These are phyloP conservation scores for Cercophora scortea DNA, from an alignment of 495 filamentous ascomycete genomes.

Conservation along the genomic window DNA sequence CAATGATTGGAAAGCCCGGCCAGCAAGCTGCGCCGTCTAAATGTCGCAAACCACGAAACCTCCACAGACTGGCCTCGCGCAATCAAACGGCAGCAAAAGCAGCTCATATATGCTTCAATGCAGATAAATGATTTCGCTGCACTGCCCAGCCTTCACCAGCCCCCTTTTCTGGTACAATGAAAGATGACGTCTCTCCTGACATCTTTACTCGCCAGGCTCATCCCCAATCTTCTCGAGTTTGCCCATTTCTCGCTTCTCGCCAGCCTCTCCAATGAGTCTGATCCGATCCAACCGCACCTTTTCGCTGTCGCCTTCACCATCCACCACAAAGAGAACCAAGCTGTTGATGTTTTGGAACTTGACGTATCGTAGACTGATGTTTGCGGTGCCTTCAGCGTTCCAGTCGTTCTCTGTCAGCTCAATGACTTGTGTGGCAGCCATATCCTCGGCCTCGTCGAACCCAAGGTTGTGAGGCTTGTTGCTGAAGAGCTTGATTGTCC, in stretches of 20 bases:
- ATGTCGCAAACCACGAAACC: background rate
- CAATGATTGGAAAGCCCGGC: slow-evolving; percentile 15
- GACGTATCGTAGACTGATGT: slow-evolving; percentile 78
- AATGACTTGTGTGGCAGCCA: slow-evolving; percentile 67
- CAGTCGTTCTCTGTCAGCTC: slow-evolving; percentile 68
- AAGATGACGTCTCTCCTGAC: background rate
- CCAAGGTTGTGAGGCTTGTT: slow-evolving; percentile 84
- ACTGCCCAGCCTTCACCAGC: slow-evolving; percentile 2
- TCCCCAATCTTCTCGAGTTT: slow-evolving; percentile 95
- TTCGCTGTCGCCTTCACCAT: slow-evolving; percentile 65
- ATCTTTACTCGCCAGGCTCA: slow-evolving; percentile 52
- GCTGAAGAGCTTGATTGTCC: slow-evolving; percentile 71
- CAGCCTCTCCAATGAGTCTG: slow-evolving; percentile 81
- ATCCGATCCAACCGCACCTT: slow-evolving; percentile 82
- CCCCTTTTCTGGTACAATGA: background rate
- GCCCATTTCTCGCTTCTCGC: slow-evolving; percentile 85
- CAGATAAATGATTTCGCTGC: slow-evolving; percentile 8
- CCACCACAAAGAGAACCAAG: slow-evolving; percentile 79
- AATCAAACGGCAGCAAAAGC: no score
- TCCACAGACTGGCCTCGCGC: background rate
- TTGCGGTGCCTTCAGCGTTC: slow-evolving; percentile 85
- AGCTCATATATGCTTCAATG: slow-evolving; percentile 13
- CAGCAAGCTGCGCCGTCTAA: slow-evolving; percentile 4
- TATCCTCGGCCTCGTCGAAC: slow-evolving; percentile 92
- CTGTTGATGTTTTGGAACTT: slow-evolving; percentile 92